Conservation (phyloP, 2,329 filamentous ascomycete species). For the Xylariales sp. region DNA sequence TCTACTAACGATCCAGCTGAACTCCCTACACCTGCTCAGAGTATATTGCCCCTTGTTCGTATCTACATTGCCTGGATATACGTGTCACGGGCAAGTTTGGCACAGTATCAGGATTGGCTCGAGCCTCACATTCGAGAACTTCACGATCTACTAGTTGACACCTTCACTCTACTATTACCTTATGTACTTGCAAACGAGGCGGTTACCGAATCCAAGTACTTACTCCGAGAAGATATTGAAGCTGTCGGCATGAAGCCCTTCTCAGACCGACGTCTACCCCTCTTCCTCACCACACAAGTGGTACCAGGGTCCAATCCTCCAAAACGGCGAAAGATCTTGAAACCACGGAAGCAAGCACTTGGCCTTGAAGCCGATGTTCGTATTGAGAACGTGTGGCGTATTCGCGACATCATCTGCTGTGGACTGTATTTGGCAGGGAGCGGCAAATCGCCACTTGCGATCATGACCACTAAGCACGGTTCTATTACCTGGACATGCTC, state of each 20-base stretch:
- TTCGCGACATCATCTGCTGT: conserved; percentile 44
- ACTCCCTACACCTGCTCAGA: conserved; percentile 33
- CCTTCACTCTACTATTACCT: conserved; percentile 44
- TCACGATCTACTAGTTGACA: conserved; percentile 40
- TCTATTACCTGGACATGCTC: conserved; percentile 20
- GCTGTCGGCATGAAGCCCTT: conserved; percentile 23
- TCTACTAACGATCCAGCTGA: no score
- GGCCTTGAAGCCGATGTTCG: conserved; percentile 25
- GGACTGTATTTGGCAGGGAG: conserved; percentile 43
- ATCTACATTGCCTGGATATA: conserved; percentile 51
- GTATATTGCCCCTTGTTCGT: conserved; percentile 48
- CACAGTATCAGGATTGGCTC: conserved; percentile 39
- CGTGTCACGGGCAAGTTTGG: conserved; percentile 39
- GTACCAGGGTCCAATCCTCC: conserved; percentile 8
- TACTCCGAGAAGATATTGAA: conserved; percentile 44
- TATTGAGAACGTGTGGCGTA: conserved; percentile 39
- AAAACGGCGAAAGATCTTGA: conserved; percentile 33
- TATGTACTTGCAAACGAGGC: conserved; percentile 32
- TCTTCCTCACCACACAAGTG: conserved; percentile 21
- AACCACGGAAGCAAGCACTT: conserved; percentile 31
- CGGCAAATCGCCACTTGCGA: conserved; percentile 31
- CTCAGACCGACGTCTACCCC: conserved; percentile 17
- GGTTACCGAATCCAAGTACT: conserved; percentile 37
- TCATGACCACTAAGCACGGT: conserved; percentile 10
- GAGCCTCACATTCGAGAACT: conserved; percentile 41